Evolutionary conservation across 257 asterid genomes (phyloP).

Genomic region (Hygrophila difformis): DNA sequence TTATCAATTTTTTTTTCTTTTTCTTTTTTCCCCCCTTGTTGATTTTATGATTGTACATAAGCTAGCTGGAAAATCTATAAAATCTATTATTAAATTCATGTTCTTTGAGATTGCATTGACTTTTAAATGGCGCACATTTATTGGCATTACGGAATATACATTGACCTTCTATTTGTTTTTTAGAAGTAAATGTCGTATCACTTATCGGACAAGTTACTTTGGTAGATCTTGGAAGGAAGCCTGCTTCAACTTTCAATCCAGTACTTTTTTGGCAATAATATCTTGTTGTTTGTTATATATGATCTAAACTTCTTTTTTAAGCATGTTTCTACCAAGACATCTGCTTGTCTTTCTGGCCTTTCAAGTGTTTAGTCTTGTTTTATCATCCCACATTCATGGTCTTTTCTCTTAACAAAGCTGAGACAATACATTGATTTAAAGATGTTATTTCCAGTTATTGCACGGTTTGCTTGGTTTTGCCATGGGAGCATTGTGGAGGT

Average conservation of each 20-base stretch:
- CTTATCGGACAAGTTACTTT: neutral
- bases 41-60: no score
- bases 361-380: neutral
- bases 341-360: neutral
- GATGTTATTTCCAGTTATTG: conserved; percentile 48
- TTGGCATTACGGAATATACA: neutral
- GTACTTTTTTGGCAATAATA: neutral
- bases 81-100: no score
- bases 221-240: neutral
- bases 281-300: neutral
- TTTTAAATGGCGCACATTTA: neutral
- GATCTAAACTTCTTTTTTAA: no score
- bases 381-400: neutral
- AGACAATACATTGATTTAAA: conserved; percentile 13
- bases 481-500: conserved; percentile 96
- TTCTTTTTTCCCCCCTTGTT: no score
- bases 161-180: neutral
- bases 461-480: conserved; percentile 85
- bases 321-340: neutral
- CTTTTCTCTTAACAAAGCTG: conserved; percentile 3
- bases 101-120: no score
- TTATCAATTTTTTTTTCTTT: no score
- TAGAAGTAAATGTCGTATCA: no score
- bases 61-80: no score
- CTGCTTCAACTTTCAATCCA: neutral